These are phyloP conservation scores for Hypholoma fasciculare DNA, from an alignment of 768 basidiomycete species.

Conservation along the genomic window DNA sequence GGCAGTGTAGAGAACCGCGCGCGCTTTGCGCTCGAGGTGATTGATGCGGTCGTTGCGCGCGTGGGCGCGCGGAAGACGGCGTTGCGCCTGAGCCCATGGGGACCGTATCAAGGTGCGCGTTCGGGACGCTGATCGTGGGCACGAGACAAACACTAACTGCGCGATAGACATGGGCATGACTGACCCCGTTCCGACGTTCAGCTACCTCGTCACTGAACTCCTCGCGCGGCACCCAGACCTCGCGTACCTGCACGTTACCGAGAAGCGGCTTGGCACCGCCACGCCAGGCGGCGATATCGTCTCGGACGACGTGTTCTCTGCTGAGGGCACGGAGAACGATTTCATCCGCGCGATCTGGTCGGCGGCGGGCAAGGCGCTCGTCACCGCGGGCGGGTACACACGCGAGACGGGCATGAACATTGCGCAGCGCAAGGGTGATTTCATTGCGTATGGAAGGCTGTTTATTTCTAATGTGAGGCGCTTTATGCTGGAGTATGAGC, in stretches of 20 bases:
- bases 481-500: neutral
- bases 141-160: too few relatives aligned
- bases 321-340: slow-evolving; percentile 28
- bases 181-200: slow-evolving; percentile 56
- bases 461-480: slow-evolving; percentile 34
- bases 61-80: slow-evolving; percentile 56
- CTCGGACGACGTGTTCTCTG: neutral
- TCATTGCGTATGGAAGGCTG: slow-evolving; percentile 29
- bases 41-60: slow-evolving; percentile 49
- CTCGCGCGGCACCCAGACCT: slow-evolving; percentile 37
- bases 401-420: slow-evolving; percentile 35
- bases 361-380: slow-evolving; percentile 27
- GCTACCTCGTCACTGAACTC: slow-evolving; percentile 45
- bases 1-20: slow-evolving; percentile 63
- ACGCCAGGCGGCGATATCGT: slow-evolving; percentile 14
- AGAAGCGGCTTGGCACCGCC: slow-evolving; percentile 28
- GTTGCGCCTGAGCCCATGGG: slow-evolving; percentile 62
- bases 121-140: too few relatives aligned
- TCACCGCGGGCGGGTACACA: slow-evolving; percentile 46
- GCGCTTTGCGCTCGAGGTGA: slow-evolving; percentile 56
- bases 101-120: slow-evolving; percentile 33
- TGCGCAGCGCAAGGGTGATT: slow-evolving; percentile 33
- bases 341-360: slow-evolving; percentile 51
- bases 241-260: slow-evolving; percentile 56
- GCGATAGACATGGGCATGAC: slow-evolving; percentile 43